Evolutionary conservation across 192 early-diverging fungal species (phyloP), one percentile per base, ranked within the genome.

Genomic region (Entomortierella chlamydospora): DNA sequence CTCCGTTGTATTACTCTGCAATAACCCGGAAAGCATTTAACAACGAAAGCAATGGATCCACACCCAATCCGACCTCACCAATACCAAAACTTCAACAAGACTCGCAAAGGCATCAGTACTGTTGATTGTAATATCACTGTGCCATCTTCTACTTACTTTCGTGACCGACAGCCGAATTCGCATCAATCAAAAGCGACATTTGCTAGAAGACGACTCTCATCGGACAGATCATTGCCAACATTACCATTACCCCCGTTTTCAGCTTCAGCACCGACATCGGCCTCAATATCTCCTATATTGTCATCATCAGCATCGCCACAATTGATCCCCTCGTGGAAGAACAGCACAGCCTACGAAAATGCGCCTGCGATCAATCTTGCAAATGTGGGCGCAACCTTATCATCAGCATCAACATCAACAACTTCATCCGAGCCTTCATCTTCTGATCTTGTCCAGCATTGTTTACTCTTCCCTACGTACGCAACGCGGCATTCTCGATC

Each of bases 381-480:
- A 26, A 26, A 26, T 43, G 37, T 43, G 25, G 29, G 12, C 26
- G 25, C 41, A 42, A 26, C 33, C 2, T 20, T 45, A 63, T 29
- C 41, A 29, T 49, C 59, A 61, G 37, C 42, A 61, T 22, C 25
- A 63, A 28, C 9, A 12, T 62, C 61, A 11, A 51, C 61, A 34
- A 23, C 47, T 47, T 30, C 43, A 4, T 30, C 60, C 29, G 18
- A 8, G 17, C 8, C 28, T 29, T 49, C 30, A 26, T 62, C 39
- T 7, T 28, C 43, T 33, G 72, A 73, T 29, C 37, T 66, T 28
- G 62, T 34, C 6, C 71, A 82, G 4, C 73, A 86, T 39, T 86
- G 85, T 47, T 64, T 86, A 7, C 39, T 86, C 26, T 84, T 84
- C 41, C 85, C 85, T 5, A 86, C 85, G 4, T 86, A 86, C 73